A percentile compares a stretch with the other conserved stretches of the same genome.
Conservation (phyloP, 495 filamentous ascomycete genomes). For the Xylaria telfairii region DNA sequence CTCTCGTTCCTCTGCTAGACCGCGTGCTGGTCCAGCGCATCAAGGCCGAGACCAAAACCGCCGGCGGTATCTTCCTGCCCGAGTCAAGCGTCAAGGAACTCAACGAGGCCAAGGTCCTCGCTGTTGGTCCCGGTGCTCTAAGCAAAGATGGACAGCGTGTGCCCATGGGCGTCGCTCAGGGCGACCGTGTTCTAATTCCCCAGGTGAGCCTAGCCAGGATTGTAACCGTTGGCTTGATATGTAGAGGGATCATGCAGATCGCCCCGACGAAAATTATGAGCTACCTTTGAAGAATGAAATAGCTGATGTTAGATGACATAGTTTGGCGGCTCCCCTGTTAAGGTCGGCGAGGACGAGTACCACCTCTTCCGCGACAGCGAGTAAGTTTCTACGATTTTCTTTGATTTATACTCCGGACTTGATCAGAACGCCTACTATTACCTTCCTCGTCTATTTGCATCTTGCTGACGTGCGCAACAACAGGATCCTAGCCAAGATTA, state of each 20-base stretch:
- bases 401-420: neutral
- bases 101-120: slow-evolving; percentile 94
- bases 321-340: slow-evolving; percentile 95
- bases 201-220: slow-evolving; percentile 66
- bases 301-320: slow-evolving; percentile 51
- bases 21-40: slow-evolving; percentile 97
- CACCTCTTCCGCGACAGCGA: slow-evolving; percentile 95
- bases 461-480: slow-evolving; percentile 2
- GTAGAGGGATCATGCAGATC: slow-evolving; percentile 6
- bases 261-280: neutral
- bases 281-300: neutral
- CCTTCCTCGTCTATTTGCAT: neutral
- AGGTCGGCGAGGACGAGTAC: slow-evolving; percentile 97
- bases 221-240: neutral
- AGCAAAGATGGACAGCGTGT: slow-evolving; percentile 89
- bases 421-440: neutral
- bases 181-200: slow-evolving; percentile 95
- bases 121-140: slow-evolving; percentile 86
- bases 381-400: slow-evolving; percentile 60
- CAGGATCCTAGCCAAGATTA: slow-evolving; percentile 89
- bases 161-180: slow-evolving; percentile 75
- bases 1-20: slow-evolving; percentile 95
- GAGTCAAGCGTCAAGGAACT: slow-evolving; percentile 97
- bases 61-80: slow-evolving; percentile 94
- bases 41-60: slow-evolving; percentile 96